Conservation (phyloP, 768 basidiomycete genomes). For the Suillus placidus region DNA sequence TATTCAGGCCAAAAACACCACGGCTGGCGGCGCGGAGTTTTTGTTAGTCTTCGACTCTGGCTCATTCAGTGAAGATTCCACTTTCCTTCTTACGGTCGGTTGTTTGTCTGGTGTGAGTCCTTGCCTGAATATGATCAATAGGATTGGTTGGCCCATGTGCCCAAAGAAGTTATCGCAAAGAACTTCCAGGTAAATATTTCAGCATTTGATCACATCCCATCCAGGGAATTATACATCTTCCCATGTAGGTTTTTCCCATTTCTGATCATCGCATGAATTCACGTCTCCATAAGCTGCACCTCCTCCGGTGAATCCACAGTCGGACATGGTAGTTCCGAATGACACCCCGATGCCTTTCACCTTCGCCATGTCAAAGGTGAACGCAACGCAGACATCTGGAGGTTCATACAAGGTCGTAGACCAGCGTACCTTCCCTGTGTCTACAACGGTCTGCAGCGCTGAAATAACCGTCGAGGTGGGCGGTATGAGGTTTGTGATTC, state of each 20-base stretch:
- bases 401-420: slow-evolving; percentile 66
- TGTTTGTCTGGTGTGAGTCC: not conserved
- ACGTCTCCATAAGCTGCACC: slow-evolving; percentile 35
- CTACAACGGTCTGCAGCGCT: slow-evolving; percentile 56
- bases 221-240: slow-evolving; percentile 58
- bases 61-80: slow-evolving; percentile 57
- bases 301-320: slow-evolving; percentile 43
- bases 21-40: slow-evolving; percentile 53
- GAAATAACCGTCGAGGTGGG: slow-evolving; percentile 62
- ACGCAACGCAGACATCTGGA: slow-evolving; percentile 46
- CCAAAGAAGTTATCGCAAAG: slow-evolving; percentile 60
- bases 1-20: slow-evolving; percentile 53
- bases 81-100: slow-evolving; percentile 46
- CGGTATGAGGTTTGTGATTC: slow-evolving; percentile 52
- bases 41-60: slow-evolving; percentile 48
- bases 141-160: slow-evolving; percentile 70
- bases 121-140: slow-evolving; percentile 31
- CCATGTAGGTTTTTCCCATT: slow-evolving; percentile 33
- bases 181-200: slow-evolving; percentile 56
- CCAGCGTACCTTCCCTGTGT: slow-evolving; percentile 51
- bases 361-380: slow-evolving; percentile 54
- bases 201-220: slow-evolving; percentile 58
- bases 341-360: slow-evolving; percentile 54
- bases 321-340: slow-evolving; percentile 52
- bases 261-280: not conserved